phyloP scores from a whole-genome alignment of 257 asterid genomes.

The Nicotiana noctiflora region DNA sequence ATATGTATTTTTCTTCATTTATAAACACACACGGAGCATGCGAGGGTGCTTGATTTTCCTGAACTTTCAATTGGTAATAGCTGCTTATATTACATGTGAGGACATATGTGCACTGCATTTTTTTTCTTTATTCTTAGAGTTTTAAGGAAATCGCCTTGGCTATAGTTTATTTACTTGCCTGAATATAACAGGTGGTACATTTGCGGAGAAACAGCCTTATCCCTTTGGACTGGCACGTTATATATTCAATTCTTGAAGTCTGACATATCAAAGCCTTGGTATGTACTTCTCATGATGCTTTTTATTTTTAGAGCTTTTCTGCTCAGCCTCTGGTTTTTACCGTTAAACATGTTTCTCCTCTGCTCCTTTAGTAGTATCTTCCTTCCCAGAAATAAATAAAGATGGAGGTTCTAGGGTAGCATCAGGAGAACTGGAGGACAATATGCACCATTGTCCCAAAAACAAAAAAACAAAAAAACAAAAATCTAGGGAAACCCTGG shows the following conservation, averaged over 20 bases:
- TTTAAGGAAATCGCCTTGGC: background rate
- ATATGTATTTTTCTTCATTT: background rate
- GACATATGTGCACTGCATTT: background rate
- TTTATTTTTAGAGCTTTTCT: conserved; percentile 4
- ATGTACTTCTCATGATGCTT: conserved; percentile 26
- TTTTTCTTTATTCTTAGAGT: background rate
- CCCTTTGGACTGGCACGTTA: conserved; percentile 79
- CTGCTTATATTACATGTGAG: background rate
- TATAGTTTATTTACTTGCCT: background rate
- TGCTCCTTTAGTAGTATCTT: background rate
- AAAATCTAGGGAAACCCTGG: background rate
- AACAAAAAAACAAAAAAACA: too few relatives aligned
- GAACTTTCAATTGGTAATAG: background rate
- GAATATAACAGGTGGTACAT: conserved; percentile 81
- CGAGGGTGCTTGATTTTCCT: background rate
- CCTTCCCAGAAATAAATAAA: background rate
- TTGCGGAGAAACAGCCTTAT: conserved; percentile 72
- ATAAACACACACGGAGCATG: background rate
- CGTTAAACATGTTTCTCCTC: background rate
- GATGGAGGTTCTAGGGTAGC: conserved; percentile 1
- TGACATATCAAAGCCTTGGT: conserved; percentile 74
- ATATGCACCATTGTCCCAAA: background rate
- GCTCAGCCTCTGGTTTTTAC: background rate
- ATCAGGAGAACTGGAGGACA: background rate
- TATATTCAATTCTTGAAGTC: conserved; percentile 66